phyloP scores from a whole-genome alignment of 345 rosid species.

The Aegle marmelos region DNA sequence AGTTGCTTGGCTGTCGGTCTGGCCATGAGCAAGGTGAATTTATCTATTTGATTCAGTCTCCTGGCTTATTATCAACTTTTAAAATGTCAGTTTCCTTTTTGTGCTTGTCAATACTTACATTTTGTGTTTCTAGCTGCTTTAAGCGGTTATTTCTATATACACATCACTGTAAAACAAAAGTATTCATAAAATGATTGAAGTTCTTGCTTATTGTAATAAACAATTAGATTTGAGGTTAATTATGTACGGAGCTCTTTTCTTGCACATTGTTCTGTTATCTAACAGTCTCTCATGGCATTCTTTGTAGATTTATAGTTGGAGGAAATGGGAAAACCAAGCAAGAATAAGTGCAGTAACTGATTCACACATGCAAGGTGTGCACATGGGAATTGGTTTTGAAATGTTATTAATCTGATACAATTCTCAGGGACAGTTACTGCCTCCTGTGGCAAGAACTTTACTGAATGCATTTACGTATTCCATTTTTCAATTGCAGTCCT shows the following conservation, averaged over 20 bases:
- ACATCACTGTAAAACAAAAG: neutral
- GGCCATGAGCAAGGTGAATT: conserved; percentile 87
- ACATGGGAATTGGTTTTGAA: neutral
- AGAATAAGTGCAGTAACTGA: conserved; percentile 38
- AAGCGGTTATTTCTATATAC: neutral
- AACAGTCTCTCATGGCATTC: neutral
- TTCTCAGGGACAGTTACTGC: neutral
- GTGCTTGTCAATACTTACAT: neutral
- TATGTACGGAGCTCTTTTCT: neutral
- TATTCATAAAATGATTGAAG: neutral
- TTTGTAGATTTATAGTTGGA: conserved; percentile 50
- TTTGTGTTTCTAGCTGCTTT: neutral
- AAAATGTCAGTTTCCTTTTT: neutral
- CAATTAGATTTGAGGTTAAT: neutral
- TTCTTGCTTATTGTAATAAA: neutral
- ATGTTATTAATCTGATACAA: neutral
- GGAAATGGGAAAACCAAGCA: conserved; percentile 80
- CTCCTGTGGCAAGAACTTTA: neutral
- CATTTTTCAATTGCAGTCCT: neutral
- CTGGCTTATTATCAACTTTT: neutral
- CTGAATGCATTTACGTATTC: neutral
- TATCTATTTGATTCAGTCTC: conserved; percentile 5
- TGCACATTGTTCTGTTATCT: neutral
- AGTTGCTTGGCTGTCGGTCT: conserved; percentile 87
- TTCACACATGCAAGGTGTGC: conserved; percentile 57